Evolutionary conservation across 805 yeast genomes (phyloP).

Genomic region (Candida ipomoeae): DNA sequence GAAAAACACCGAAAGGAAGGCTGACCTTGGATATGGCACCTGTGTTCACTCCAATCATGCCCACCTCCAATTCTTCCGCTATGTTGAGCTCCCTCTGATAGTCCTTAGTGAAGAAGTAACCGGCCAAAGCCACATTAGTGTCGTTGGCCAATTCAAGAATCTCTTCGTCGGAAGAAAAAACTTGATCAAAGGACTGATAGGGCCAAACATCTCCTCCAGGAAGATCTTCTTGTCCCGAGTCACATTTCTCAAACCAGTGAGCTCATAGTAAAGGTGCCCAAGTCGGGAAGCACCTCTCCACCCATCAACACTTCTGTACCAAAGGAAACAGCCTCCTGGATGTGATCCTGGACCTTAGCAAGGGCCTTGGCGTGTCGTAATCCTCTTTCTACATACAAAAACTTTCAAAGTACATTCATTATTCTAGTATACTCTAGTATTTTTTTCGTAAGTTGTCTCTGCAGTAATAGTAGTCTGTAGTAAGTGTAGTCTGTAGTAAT

Average conservation of each 20-base stretch:
- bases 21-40: slow-evolving; percentile 66
- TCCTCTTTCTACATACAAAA: no score
- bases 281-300: slow-evolving; percentile 48
- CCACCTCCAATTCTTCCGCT: slow-evolving; percentile 65
- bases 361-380: slow-evolving; percentile 49
- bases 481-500: no score
- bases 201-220: slow-evolving; percentile 79
- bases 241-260: slow-evolving; percentile 63
- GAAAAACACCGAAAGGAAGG: slow-evolving; percentile 70
- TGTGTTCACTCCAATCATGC: slow-evolving; percentile 80
- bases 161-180: slow-evolving; percentile 62
- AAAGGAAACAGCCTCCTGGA: slow-evolving; percentile 59
- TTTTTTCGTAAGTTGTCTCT: no score
- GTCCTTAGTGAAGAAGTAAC: slow-evolving; percentile 63
- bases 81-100: slow-evolving; percentile 52
- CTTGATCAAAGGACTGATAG: slow-evolving; percentile 66
- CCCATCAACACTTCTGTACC: slow-evolving; percentile 66
- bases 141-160: slow-evolving; percentile 60
- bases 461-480: no score
- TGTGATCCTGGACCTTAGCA: slow-evolving; percentile 56
- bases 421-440: no score
- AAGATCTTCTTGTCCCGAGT: slow-evolving; percentile 53
- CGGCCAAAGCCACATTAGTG: slow-evolving; percentile 71
- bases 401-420: no score
- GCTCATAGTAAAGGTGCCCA: slow-evolving; percentile 66